Conservation (phyloP, 306 rosid genomes). For the Lotus japonicus region DNA sequence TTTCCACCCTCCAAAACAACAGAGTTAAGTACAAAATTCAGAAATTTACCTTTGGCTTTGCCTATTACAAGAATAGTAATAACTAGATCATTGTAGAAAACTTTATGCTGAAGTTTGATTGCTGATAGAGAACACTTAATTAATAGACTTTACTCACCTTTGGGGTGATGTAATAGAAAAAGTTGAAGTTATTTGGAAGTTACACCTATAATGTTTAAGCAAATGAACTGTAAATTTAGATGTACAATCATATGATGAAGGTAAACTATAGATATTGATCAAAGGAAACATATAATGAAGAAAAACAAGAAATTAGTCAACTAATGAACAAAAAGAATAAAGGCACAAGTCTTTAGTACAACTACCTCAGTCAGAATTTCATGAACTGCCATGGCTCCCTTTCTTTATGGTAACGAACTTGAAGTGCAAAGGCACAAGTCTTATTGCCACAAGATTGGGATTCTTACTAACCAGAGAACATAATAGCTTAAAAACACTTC, state of each 20-base stretch:
- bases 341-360: neutral
- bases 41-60: neutral
- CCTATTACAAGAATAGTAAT: neutral
- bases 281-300: neutral
- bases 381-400: constrained; percentile 4
- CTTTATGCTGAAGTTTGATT: neutral
- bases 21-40: too few relatives aligned
- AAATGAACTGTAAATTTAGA: neutral
- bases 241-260: neutral
- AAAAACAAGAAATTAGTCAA: neutral
- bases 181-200: neutral
- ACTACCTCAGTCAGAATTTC: too few relatives aligned
- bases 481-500: neutral
- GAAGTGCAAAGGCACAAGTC: neutral
- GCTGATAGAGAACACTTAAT: neutral
- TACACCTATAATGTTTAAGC: neutral
- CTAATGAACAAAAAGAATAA: neutral
- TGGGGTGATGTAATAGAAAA: neutral
- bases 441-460: constrained; percentile 8
- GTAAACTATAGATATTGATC: neutral
- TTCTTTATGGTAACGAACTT: neutral
- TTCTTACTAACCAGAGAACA: neutral
- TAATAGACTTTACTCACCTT: neutral
- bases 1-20: too few relatives aligned
- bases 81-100: neutral